Evolutionary conservation across 2,329 filamentous ascomycete genomes (phyloP), one percentile per base, ranked within the genome.

Genomic region (Cladophialophora bantiana): DNA sequence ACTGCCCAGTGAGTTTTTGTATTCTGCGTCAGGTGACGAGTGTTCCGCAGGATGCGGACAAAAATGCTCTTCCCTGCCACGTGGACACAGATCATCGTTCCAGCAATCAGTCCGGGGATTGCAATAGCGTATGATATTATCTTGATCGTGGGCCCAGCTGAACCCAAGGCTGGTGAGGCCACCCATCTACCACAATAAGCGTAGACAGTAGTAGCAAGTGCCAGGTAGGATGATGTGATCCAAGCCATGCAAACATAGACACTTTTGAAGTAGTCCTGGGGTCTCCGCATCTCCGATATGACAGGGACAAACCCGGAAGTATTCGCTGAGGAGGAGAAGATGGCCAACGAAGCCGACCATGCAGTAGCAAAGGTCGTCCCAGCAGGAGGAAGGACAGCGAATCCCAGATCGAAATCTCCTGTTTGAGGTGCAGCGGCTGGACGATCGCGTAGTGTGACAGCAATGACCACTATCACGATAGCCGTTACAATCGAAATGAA

Each of bases 41-140:
- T 83, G 67, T 83, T 78, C 13, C 84, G 79, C 20, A 87, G 75
- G 20, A 86, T 80, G 3, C 85, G 82, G 15, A 87, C 84, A 71
- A 87, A 87, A 58, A 85, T 74, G 70, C 85, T 85, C 71, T 87
- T 87, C 1, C 83, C 80, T 1, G 81, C 82, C 13, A 85, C 78
- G 73, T 86, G 64, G 35, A 62, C 36, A 26, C 45, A 66, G 69
- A 75, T 9, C 65, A 68, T 62, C 67, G 59, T 35, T 12, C 75
- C 57, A 13, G 75, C 74, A 20, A 78, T 62, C 58, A 81, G 64
- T 0, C 76, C 75, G 1, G 75, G 75, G 26, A 78, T 62, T 2
- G 75, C 75, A 60, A 78, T 72, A 6, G 81, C 82, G 64, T 83
- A 84, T 55, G 75, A 76, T n/a, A 83, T 73, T 67, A 78, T 83